Evolutionary conservation across 2,329 filamentous ascomycete genomes (phyloP), one percentile per base, ranked within the genome.

Genomic region (Xylariomycetidae sp.): DNA sequence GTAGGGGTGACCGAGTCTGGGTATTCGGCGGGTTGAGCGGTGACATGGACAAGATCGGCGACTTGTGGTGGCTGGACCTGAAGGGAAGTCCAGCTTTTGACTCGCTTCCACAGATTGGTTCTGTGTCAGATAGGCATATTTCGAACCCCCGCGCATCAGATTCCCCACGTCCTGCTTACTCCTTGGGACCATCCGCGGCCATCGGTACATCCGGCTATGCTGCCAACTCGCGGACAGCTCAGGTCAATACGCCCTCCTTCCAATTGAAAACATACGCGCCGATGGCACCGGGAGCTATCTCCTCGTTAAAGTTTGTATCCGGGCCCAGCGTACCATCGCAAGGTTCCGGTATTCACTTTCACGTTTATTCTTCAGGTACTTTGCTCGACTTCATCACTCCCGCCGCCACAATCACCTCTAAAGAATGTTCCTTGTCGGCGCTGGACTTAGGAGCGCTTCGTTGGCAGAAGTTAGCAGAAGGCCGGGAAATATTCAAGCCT

Each of bases 11-110:
- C 42, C 80, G 88, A 27, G 82, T 98, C 20, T 98, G 90, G 90
- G 88, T 97, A 6, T 96, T 95, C 59, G 92, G 92, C 25, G 92
- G 92, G 3, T 72, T 98, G 31, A 92, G 88, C 42, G 86, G 92
- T 49, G 89, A 96, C 47, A 95, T 97, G 88, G 89, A 97, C 64
- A 90, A 94, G 51, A 88, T 85, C 41, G 90, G 88, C 39, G 92
- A 98, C 59, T 75, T 98, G 27, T 96, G 88, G 85, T 98, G 92
- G 89, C 70, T 98, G 27, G 92, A 98, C 62, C 74, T 98, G 31
- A 90, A 94, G 57, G 88, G 88, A 20, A 88, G 78, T 39, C 88
- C 89, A 2, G 86, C 88, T 29, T 89, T 95, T 48, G 82, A 88
- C 49, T 79, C 80, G 22, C 68, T 77, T 17, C 80, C 84, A 34